These are phyloP conservation scores for Malania oleifera DNA, from an alignment of 164 flowering plant species.

Conservation along the genomic window DNA sequence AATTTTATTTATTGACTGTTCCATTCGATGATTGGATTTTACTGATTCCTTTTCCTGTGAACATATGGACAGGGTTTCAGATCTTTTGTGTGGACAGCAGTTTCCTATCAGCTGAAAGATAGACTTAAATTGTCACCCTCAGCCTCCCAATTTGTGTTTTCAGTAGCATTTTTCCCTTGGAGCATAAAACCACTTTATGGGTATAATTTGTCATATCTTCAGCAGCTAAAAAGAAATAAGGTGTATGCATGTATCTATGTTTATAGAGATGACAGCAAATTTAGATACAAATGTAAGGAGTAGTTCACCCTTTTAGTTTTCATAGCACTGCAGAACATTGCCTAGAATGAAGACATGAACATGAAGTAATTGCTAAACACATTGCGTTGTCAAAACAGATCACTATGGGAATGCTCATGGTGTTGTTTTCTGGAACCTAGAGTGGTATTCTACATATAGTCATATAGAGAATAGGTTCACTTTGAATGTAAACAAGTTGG, in stretches of 20 bases:
- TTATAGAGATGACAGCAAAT: neutral
- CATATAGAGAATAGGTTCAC: too few species aligned
- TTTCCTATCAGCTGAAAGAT: conserved; percentile 88
- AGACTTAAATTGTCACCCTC: conserved; percentile 82
- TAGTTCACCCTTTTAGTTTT: neutral
- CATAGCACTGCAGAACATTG: too few species aligned
- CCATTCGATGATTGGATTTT: too few species aligned
- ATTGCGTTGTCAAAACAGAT: too few species aligned
- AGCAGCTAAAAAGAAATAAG: neutral
- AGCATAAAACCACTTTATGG: conserved; percentile 90
- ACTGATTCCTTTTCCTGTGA: neutral
- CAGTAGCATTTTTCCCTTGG: conserved; percentile 82
- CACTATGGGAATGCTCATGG: too few species aligned
- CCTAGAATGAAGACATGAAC: neutral
- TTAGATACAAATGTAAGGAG: neutral
- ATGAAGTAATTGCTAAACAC: neutral
- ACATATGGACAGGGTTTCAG: conserved; percentile 66
- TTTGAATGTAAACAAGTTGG: too few species aligned
- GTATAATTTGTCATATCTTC: conserved; percentile 30
- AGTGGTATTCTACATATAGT: too few species aligned
- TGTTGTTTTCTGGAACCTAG: too few species aligned
- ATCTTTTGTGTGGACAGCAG: conserved; percentile 94
- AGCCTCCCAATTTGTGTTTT: conserved; percentile 73
- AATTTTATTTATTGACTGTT: too few species aligned
- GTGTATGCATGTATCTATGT: neutral